These are phyloP conservation scores for Amorphotheca resinae DNA, from an alignment of 495 filamentous ascomycete genomes.

Conservation along the genomic window DNA sequence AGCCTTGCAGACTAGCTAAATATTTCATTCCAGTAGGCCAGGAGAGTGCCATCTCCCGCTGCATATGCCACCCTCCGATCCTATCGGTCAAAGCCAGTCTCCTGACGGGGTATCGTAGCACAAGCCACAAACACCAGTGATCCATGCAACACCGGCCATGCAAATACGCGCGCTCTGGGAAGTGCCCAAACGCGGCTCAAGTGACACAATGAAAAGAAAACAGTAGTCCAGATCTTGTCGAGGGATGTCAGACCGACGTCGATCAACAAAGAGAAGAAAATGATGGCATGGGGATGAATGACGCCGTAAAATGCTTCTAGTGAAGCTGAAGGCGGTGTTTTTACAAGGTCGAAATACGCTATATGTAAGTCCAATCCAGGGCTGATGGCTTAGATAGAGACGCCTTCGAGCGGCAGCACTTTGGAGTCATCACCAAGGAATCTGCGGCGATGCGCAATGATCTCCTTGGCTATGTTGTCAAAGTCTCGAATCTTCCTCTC, in stretches of 20 bases:
- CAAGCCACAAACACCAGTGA: conserved; percentile 14
- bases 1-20: neutral
- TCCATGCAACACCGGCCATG: conserved; percentile 18
- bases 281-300: neutral
- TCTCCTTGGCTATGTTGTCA: conserved; percentile 63
- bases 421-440: conserved; percentile 40
- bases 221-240: conserved; percentile 5
- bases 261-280: neutral
- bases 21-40: too few species aligned
- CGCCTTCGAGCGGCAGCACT: conserved; percentile 26
- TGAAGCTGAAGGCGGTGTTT: neutral
- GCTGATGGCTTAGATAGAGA: conserved; percentile 5
- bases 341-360: conserved; percentile 1
- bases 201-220: conserved; percentile 7
- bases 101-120: conserved; percentile 15
- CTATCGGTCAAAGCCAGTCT: conserved; percentile 6
- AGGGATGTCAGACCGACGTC: neutral
- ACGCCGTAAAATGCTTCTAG: neutral
- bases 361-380: neutral
- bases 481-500: conserved; percentile 67
- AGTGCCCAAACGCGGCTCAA: conserved; percentile 1
- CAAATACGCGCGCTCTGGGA: conserved; percentile 2
- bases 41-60: neutral
- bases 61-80: neutral
- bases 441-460: conserved; percentile 62